Evolutionary conservation across 2,329 filamentous ascomycete species (phyloP), one percentile per base, ranked within the genome.

Genomic region (Nemania abortiva): DNA sequence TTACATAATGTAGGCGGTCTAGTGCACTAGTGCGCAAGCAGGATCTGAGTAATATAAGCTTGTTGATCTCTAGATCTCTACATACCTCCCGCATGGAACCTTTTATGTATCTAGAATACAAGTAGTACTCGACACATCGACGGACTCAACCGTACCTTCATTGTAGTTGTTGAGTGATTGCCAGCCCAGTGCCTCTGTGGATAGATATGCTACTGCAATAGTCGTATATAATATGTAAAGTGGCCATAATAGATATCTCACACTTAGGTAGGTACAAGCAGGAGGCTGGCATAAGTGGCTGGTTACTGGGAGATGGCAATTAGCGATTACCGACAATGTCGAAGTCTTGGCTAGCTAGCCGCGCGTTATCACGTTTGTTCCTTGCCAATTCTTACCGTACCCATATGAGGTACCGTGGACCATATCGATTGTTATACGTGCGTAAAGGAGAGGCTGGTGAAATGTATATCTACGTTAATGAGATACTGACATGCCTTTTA

Each of bases 291-390:
- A n/a, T 47, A n/a, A 47, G 42, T 45, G 18, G 18, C n/a, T 47
- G 42, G 42, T 20, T 47, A 18, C n/a, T 47, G 3, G 42, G 5
- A 47, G n/a, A 47, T 47, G 9, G 42, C 27, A 11, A 54, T 50
- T 45, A 47, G 24, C 9, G n/a, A 49, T 27, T 27, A 27, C 24
- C 24, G 24, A 27, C 24, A 27, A 27, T 34, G 27, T 53, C 50
- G 24, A 57, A 49, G 53, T 50, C 61, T 64, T 64, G 61, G 61
- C 53, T n/a, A 39, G 29, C 42, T 64, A 64, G 34, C 61, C 61
- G 61, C 61, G 61, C 61, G 61, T 54, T 22, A 63, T 18, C 20
- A n/a, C 2, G 42, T 20, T 18, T 18, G n/a, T 20, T 47, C 18
- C 18, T 20, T 47, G 9, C 4, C 7, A 47, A 20, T 18, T 10